Conservation (phyloP, 306 rosid species). For the Trifolium pratense region DNA sequence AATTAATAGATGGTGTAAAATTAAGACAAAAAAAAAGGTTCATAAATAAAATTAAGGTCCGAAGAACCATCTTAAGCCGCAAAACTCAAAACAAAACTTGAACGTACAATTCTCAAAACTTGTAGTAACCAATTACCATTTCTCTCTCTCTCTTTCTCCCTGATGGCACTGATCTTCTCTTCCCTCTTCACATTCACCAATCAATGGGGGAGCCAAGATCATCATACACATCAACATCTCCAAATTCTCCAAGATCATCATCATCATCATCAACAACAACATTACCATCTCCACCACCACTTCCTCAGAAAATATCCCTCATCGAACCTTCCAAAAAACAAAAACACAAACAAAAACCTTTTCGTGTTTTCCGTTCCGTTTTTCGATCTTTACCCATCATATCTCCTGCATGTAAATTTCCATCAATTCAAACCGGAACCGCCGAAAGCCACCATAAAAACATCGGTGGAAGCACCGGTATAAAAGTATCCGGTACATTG, state of each 20-base stretch:
- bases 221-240: neutral
- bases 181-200: conserved; percentile 40
- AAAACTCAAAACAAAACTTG: conserved; percentile 24
- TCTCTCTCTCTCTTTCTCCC: conserved; percentile 23
- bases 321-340: conserved; percentile 58
- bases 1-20: neutral
- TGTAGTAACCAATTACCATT: neutral
- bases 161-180: conserved; percentile 40
- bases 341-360: conserved; percentile 52
- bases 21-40: conserved; percentile 38
- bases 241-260: conserved; percentile 19
- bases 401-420: conserved; percentile 66
- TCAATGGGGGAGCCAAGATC: conserved; percentile 69
- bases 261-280: conserved; percentile 31
- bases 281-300: conserved; percentile 41
- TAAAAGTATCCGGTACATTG: conserved; percentile 62
- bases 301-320: conserved; percentile 49
- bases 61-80: conserved; percentile 37
- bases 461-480: neutral
- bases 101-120: conserved; percentile 27
- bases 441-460: conserved; percentile 23
- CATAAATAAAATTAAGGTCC: neutral
- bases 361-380: conserved; percentile 65
- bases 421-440: conserved; percentile 41
- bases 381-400: conserved; percentile 80